Percentiles rank a stretch among this genome's conserved stretches.
Conservation (phyloP, 306 rosid genomes). For the Argentina anserina region DNA sequence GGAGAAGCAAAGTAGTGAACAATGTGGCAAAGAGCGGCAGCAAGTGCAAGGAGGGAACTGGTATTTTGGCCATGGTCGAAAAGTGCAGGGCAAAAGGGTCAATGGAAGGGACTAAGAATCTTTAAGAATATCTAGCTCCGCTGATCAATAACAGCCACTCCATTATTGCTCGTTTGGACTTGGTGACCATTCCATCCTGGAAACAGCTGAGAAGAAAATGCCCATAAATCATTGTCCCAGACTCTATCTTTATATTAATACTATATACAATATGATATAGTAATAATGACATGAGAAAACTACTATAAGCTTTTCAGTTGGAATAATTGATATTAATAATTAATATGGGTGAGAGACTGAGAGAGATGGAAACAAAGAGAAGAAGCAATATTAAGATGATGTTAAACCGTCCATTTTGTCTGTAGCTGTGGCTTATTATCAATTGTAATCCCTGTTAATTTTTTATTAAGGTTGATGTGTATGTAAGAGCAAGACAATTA, state of each 20-base stretch:
- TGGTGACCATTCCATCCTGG: constrained; percentile 37
- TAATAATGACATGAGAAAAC: neutral
- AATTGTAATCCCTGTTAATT: constrained; percentile 30
- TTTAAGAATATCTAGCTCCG: neutral
- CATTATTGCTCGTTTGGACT: constrained; percentile 24
- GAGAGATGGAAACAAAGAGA: constrained; percentile 8
- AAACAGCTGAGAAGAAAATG: constrained; percentile 31
- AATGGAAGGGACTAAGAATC: constrained; percentile 2
- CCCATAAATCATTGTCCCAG: constrained; percentile 19
- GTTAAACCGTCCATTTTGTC: constrained; percentile 52
- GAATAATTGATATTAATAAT: constrained; percentile 1
- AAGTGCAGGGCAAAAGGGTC: constrained; percentile 37
- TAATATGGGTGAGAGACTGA: neutral
- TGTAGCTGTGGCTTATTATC: constrained; percentile 26
- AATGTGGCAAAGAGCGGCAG: constrained; percentile 23
- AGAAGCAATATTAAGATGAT: constrained; percentile 20
- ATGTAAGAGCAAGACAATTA: constrained; percentile 4
- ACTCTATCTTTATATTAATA: neutral
- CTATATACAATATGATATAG: neutral
- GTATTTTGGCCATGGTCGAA: constrained; percentile 39
- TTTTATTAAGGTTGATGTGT: neutral
- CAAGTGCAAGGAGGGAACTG: constrained; percentile 22
- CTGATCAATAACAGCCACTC: constrained; percentile 22
- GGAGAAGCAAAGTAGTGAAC: constrained; percentile 33
- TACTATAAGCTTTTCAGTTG: constrained; percentile 12